phyloP scores from a whole-genome alignment of 177 flowering plant genomes.

The Telopea speciosissima region DNA sequence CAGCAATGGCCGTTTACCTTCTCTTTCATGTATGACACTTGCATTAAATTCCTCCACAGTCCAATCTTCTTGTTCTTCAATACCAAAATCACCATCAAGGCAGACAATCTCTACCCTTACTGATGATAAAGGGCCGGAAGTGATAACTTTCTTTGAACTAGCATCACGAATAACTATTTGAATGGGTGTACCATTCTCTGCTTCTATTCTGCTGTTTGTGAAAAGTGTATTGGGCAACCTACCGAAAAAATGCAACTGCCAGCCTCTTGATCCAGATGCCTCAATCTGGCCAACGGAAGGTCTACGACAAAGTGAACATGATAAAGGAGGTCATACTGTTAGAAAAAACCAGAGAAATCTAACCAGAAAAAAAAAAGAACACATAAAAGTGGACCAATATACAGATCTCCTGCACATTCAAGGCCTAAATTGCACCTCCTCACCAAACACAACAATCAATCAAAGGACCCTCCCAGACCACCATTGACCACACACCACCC shows the following conservation, averaged over 20 bases:
- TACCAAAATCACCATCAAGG: conserved; percentile 60
- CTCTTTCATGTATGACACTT: conserved; percentile 43
- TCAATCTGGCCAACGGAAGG: conserved; percentile 18
- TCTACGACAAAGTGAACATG: conserved; percentile 25
- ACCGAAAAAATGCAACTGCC: conserved; percentile 34
- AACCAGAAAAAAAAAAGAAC: neutral
- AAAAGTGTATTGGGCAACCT: conserved; percentile 40
- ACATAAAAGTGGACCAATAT: too few species aligned
- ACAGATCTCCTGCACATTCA: neutral
- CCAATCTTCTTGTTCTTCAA: conserved; percentile 46
- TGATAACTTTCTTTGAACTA: conserved; percentile 21
- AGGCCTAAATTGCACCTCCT: neutral
- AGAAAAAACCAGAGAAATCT: neutral
- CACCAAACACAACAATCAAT: neutral
- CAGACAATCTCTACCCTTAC: conserved; percentile 44
- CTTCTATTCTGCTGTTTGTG: conserved; percentile 39
- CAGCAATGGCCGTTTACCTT: conserved; percentile 64
- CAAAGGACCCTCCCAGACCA: neutral
- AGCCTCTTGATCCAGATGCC: conserved; percentile 30
- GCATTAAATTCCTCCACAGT: conserved; percentile 39
- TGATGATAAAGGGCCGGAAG: conserved; percentile 47
- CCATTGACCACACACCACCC: neutral
- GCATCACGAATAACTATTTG: conserved; percentile 37
- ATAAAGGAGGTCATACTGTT: neutral
- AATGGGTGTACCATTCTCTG: conserved; percentile 31